phyloP scores from a whole-genome alignment of 1,139 yeast genomes.

The Suhomyces yuchorum region DNA sequence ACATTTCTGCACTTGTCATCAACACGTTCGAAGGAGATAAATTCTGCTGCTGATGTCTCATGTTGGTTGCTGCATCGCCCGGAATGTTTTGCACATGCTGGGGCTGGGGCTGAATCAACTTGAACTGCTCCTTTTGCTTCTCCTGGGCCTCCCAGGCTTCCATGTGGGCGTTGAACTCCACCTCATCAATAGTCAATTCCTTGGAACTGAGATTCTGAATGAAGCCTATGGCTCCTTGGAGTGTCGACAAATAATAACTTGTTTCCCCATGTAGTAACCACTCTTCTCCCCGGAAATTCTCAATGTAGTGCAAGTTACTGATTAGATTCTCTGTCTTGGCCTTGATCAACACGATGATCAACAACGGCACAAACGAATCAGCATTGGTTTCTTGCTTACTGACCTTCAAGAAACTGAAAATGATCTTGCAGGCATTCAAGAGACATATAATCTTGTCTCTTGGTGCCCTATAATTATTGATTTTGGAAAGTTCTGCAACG shows the following conservation, averaged over 20 bases:
- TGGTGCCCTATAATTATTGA: slow-evolving; percentile 86
- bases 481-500: slow-evolving; percentile 67
- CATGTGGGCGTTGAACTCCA: slow-evolving; percentile 54
- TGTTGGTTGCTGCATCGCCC: neutral
- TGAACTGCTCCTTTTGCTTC: slow-evolving; percentile 19
- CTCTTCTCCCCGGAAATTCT: slow-evolving; percentile 73
- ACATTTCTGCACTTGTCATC: slow-evolving; percentile 54
- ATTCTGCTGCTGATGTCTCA: slow-evolving; percentile 18
- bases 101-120: slow-evolving; percentile 26
- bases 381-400: slow-evolving; percentile 78
- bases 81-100: slow-evolving; percentile 13
- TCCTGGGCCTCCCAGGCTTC: slow-evolving; percentile 53
- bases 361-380: slow-evolving; percentile 85
- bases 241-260: slow-evolving; percentile 82
- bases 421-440: slow-evolving; percentile 87
- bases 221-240: slow-evolving; percentile 82
- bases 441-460: slow-evolving; percentile 92
- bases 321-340: slow-evolving; percentile 63
- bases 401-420: slow-evolving; percentile 81
- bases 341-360: slow-evolving; percentile 76
- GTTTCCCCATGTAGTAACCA: slow-evolving; percentile 80
- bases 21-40: slow-evolving; percentile 54
- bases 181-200: slow-evolving; percentile 61
- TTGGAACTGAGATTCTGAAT: slow-evolving; percentile 60
- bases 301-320: slow-evolving; percentile 83